These are phyloP conservation scores for Linderina pennispora DNA, from an alignment of 192 early-diverging fungal genomes.

Conservation along the genomic window DNA sequence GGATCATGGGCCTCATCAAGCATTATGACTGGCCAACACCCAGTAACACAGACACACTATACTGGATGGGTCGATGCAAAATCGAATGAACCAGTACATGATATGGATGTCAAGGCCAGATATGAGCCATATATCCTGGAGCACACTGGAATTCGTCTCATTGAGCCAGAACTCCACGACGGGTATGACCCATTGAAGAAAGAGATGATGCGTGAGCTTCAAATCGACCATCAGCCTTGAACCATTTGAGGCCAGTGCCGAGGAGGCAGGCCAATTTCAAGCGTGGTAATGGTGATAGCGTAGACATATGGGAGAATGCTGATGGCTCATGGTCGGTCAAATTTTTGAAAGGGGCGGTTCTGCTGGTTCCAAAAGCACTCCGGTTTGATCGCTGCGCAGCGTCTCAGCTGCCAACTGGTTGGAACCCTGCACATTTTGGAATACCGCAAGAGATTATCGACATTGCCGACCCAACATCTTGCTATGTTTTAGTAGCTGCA, in stretches of 20 bases:
- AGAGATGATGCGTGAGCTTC: constrained; percentile 78
- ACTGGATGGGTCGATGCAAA: constrained; percentile 90
- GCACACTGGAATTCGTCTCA: constrained; percentile 89
- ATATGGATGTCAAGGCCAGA: constrained; percentile 78
- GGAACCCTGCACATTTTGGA: constrained; percentile 86
- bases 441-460: constrained; percentile 83
- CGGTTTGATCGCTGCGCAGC: constrained; percentile 82
- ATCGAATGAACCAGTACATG: constrained; percentile 79
- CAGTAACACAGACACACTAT: constrained; percentile 58
- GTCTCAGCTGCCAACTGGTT: constrained; percentile 91
- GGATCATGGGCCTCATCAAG: constrained; percentile 94
- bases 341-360: constrained; percentile 77
- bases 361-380: constrained; percentile 90
- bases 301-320: constrained; percentile 42
- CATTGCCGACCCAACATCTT: constrained; percentile 85
- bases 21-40: constrained; percentile 77
- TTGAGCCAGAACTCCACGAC: constrained; percentile 79
- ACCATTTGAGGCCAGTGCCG: constrained; percentile 79
- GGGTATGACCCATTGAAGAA: constrained; percentile 89
- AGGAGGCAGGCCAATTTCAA: constrained; percentile 85
- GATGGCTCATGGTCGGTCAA: constrained; percentile 66
- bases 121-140: constrained; percentile 87
- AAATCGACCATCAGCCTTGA: constrained; percentile 83
- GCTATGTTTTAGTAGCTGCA: constrained; percentile 83
- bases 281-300: constrained; percentile 72